Evolutionary conservation across 768 basidiomycete genomes (phyloP).

Genomic region (Podaxis sp.): DNA sequence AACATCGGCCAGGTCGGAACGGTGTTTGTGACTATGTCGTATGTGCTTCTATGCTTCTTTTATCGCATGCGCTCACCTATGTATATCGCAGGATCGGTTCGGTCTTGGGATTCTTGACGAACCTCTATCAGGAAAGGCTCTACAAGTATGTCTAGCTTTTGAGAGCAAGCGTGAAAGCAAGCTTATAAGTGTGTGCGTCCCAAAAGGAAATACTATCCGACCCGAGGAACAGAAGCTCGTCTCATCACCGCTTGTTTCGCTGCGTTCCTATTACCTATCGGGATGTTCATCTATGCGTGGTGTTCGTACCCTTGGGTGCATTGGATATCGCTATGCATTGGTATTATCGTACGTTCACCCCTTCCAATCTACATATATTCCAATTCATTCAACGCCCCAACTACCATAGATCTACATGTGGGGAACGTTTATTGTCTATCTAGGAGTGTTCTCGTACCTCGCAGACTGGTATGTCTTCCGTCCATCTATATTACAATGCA

Average conservation of each 20-base stretch:
- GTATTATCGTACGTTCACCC: slow-evolving; percentile 35
- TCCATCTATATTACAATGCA: not conserved
- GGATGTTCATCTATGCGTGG: slow-evolving; percentile 78
- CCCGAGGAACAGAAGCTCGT: slow-evolving; percentile 54
- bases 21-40: slow-evolving; percentile 58
- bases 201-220: slow-evolving; percentile 31
- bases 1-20: slow-evolving; percentile 57
- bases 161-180: not conserved
- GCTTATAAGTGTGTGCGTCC: not conserved
- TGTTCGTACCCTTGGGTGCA: slow-evolving; percentile 50
- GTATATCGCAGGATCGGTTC: slow-evolving; percentile 48
- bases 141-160: slow-evolving; percentile 39
- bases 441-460: slow-evolving; percentile 58
- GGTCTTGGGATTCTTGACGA: slow-evolving; percentile 43
- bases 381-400: not conserved
- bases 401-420: slow-evolving; percentile 46
- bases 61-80: slow-evolving; percentile 2
- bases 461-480: slow-evolving; percentile 52
- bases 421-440: slow-evolving; percentile 52
- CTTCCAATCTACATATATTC: not conserved
- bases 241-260: slow-evolving; percentile 57
- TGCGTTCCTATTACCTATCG: slow-evolving; percentile 49
- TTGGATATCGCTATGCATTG: slow-evolving; percentile 63
- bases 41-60: slow-evolving; percentile 18
- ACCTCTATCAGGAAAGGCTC: slow-evolving; percentile 46